Conservation (phyloP, 306 rosid species). For the Inga leiocalycina region DNA sequence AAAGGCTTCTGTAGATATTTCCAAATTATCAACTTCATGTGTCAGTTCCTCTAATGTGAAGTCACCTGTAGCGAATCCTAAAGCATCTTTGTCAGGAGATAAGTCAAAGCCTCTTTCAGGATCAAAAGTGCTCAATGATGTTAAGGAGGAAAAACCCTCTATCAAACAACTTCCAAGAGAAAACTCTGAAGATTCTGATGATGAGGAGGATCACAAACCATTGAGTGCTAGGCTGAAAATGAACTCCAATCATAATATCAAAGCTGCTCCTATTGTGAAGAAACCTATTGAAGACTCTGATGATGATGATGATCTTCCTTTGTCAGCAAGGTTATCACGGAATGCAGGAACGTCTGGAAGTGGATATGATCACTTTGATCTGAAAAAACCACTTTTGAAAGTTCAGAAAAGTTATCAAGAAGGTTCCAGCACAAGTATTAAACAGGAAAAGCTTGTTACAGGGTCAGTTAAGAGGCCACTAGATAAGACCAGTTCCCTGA, state of each 20-base stretch:
- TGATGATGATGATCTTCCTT: conserved; percentile 46
- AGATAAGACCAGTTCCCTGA: conserved; percentile 32
- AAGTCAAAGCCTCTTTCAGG: conserved; percentile 20
- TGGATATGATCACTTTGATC: conserved; percentile 22
- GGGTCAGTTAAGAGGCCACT: conserved; percentile 46
- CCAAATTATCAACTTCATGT: conserved; percentile 32
- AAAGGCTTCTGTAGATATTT: conserved; percentile 33
- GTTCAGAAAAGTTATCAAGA: conserved; percentile 35
- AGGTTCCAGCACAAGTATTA: conserved; percentile 38
- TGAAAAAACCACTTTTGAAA: conserved; percentile 41
- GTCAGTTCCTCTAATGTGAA: conserved; percentile 25
- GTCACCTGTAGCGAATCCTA: conserved; percentile 33
- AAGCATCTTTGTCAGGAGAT: conserved; percentile 20
- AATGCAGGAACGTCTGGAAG: conserved; percentile 38
- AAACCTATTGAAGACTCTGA: conserved; percentile 43
- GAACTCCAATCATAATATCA: conserved; percentile 36
- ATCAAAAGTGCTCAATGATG: conserved; percentile 20
- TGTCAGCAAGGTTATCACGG: conserved; percentile 34
- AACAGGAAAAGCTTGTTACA: conserved; percentile 32
- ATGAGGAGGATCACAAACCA: conserved; percentile 49
- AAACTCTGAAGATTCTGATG: conserved; percentile 41
- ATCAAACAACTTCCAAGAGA: not conserved
- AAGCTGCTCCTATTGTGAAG: conserved; percentile 27
- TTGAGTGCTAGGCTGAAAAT: conserved; percentile 37
- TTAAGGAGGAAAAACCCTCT: conserved; percentile 33